Evolutionary conservation across 2,329 filamentous ascomycete species (phyloP).

Genomic region (Sporothrix phasma): DNA sequence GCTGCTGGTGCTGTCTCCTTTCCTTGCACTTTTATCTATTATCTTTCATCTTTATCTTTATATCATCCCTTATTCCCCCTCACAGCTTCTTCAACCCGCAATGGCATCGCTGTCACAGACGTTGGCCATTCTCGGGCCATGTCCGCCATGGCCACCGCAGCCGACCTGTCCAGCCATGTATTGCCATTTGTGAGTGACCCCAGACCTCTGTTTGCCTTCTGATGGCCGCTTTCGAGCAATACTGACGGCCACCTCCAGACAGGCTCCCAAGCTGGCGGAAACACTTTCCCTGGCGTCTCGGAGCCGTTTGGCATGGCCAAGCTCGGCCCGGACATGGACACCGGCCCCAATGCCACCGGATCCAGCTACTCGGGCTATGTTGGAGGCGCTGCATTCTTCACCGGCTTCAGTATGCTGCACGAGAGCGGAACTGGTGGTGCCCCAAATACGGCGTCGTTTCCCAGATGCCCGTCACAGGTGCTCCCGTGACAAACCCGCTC

Average conservation of each 20-base stretch:
- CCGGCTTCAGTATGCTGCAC: slow-evolving; percentile 54
- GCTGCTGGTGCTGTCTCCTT: background rate
- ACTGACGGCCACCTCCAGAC: slow-evolving; percentile 28
- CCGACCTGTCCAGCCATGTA: slow-evolving; percentile 27
- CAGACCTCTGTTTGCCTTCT: background rate
- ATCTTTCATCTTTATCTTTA: background rate
- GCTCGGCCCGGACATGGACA: slow-evolving; percentile 37
- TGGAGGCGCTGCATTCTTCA: slow-evolving; percentile 28
- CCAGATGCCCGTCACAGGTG: slow-evolving; percentile 45
- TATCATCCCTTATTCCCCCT: background rate
- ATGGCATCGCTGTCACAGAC: background rate
- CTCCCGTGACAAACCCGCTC: slow-evolving; percentile 23
- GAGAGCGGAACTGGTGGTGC: slow-evolving; percentile 59
- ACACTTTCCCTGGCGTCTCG: slow-evolving; percentile 41
- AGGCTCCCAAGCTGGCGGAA: slow-evolving; percentile 36
- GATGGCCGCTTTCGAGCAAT: background rate
- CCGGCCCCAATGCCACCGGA: slow-evolving; percentile 29
- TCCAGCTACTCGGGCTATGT: slow-evolving; percentile 46
- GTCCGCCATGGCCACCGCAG: background rate
- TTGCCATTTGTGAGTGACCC: slow-evolving; percentile 22
- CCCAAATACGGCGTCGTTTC: slow-evolving; percentile 58
- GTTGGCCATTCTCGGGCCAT: background rate
- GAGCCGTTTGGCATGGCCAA: slow-evolving; percentile 40
- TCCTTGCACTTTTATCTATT: background rate
- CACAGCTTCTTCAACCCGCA: background rate